A percentile compares a stretch with the other conserved stretches of the same genome.
Evolutionary conservation across 2,329 filamentous ascomycete species (phyloP).

Genomic region (Colletotrichum orchidophilum): DNA sequence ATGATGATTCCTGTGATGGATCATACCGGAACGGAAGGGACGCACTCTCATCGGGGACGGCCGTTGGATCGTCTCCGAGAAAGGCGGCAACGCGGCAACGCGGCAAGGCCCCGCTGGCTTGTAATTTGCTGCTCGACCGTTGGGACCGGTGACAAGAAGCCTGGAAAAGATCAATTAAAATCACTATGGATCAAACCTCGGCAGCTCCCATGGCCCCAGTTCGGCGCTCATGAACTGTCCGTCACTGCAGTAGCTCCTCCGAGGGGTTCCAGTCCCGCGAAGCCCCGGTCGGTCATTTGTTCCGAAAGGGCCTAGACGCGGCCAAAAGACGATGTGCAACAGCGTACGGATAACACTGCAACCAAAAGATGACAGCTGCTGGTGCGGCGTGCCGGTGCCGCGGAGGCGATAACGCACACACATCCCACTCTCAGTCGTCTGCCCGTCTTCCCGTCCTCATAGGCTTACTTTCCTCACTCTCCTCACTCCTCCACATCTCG

Average conservation of each 20-base stretch:
- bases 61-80: neutral
- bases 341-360: neutral
- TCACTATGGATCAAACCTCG: neutral
- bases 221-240: neutral
- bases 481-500: neutral
- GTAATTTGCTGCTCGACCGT: neutral
- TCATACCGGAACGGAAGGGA: neutral
- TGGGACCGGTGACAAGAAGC: neutral
- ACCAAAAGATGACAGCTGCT: neutral
- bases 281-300: constrained; percentile 12
- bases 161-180: neutral
- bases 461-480: neutral
- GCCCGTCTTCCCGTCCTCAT: neutral
- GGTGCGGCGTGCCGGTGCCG: neutral
- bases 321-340: neutral
- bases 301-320: constrained; percentile 14
- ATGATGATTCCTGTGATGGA: neutral
- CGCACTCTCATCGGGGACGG: neutral
- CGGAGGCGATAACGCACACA: constrained; percentile 1
- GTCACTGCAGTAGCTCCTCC: constrained; percentile 1
- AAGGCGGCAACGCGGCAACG: neutral
- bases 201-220: neutral
- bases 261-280: constrained; percentile 1
- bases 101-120: neutral
- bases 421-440: neutral